phyloP scores from a whole-genome alignment of 1,139 yeast genomes.

The Starmera stellimalicola region DNA sequence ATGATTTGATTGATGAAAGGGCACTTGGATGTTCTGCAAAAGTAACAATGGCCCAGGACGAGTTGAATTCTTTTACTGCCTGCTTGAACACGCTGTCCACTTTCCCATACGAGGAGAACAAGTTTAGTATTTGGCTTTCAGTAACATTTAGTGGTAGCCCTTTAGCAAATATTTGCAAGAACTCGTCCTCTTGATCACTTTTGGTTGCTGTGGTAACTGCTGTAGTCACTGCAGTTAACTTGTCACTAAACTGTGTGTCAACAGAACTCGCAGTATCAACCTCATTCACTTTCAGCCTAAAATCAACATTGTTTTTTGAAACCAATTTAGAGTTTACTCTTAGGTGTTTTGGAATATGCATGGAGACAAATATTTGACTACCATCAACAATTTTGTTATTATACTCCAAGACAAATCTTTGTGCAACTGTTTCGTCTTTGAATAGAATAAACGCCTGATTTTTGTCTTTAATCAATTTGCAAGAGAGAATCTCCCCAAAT shows the following conservation, averaged over 20 bases:
- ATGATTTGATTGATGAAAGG: constrained; percentile 18
- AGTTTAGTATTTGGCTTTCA: constrained; percentile 25
- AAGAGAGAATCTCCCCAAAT: constrained; percentile 34
- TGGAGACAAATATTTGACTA: constrained; percentile 27
- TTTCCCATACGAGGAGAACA: constrained; percentile 32
- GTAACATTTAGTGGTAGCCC: constrained; percentile 31
- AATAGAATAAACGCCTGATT: constrained; percentile 37
- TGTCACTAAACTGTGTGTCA: constrained; percentile 1
- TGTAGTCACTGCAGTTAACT: constrained; percentile 2
- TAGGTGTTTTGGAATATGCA: constrained; percentile 32
- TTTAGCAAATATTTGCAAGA: constrained; percentile 32
- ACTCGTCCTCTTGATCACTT: constrained; percentile 17
- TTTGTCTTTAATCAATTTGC: constrained; percentile 32
- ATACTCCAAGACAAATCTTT: constrained; percentile 26
- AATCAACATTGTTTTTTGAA: constrained; percentile 14
- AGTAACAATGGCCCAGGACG: constrained; percentile 38
- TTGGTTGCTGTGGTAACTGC: neutral
- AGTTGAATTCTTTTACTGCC: constrained; percentile 25
- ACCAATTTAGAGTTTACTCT: constrained; percentile 19
- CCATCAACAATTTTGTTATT: constrained; percentile 25
- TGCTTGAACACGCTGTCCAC: constrained; percentile 31
- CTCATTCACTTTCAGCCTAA: constrained; percentile 18
- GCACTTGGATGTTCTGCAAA: constrained; percentile 26
- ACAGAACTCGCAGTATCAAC: constrained; percentile 2
- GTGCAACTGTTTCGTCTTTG: constrained; percentile 29